phyloP scores from a whole-genome alignment of 1,284 basidiomycete species.

The Rhodotorula sp. region DNA sequence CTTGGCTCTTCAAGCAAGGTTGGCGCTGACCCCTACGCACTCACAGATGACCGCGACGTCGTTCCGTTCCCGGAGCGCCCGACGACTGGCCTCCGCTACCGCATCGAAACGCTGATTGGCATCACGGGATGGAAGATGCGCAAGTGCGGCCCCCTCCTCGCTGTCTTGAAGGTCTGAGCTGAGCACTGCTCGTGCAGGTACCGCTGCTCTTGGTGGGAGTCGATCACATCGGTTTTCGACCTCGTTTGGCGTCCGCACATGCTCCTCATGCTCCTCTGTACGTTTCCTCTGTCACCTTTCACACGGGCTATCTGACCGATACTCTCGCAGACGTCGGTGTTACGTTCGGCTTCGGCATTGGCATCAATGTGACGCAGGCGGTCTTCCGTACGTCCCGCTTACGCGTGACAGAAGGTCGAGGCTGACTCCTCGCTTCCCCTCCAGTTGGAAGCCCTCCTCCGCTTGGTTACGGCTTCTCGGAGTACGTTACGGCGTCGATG shows the following conservation, averaged over 20 bases:
- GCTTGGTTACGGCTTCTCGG: conserved; percentile 58
- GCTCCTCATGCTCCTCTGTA: conserved; percentile 62
- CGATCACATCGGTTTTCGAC: conserved; percentile 52
- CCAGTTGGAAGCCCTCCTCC: conserved; percentile 58
- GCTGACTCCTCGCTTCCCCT: background rate
- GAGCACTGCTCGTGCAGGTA: conserved; percentile 47
- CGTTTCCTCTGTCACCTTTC: conserved; percentile 40
- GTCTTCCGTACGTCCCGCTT: conserved; percentile 50
- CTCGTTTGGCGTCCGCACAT: conserved; percentile 34
- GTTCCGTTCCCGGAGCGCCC: conserved; percentile 57
- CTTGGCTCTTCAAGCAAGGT: background rate
- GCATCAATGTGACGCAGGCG: conserved; percentile 72
- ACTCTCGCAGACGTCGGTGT: conserved; percentile 22
- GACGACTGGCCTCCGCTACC: conserved; percentile 58
- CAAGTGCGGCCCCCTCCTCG: conserved; percentile 46
- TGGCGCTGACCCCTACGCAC: background rate
- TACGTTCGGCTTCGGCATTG: conserved; percentile 47
- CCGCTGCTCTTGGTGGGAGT: conserved; percentile 60
- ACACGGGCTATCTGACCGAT: too few species aligned
- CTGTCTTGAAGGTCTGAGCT: background rate
- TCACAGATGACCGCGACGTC: conserved; percentile 62
- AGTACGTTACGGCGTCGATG: conserved; percentile 22
- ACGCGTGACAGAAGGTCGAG: background rate
- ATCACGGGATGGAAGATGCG: conserved; percentile 65
- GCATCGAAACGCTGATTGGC: conserved; percentile 66